Percentiles rank a stretch among this genome's conserved stretches.
phyloP scores from a whole-genome alignment of 495 filamentous ascomycete species.

The Neurospora sp. region DNA sequence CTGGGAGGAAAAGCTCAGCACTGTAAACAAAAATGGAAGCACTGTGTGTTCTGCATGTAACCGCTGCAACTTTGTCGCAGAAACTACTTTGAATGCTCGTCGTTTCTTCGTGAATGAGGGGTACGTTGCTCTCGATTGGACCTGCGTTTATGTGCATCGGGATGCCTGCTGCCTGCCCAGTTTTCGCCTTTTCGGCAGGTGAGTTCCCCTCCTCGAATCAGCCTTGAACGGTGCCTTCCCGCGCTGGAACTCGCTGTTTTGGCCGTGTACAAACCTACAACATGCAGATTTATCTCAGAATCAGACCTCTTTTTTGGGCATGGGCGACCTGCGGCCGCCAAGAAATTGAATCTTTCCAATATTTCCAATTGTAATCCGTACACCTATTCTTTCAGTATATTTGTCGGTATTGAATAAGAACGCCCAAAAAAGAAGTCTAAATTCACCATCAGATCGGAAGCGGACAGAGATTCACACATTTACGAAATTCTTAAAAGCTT shows the following conservation, averaged over 20 bases:
- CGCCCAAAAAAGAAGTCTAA: no score
- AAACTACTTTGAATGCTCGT: not conserved
- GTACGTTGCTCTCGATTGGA: not conserved
- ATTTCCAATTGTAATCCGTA: no score
- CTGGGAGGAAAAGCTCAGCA: not conserved
- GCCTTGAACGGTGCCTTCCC: not conserved
- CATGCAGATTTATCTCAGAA: not conserved
- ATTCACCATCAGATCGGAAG: no score
- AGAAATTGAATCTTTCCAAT: no score
- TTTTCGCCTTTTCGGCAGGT: not conserved
- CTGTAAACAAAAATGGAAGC: not conserved
- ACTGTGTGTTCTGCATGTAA: not conserved
- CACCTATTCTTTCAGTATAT: no score
- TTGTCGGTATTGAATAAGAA: no score
- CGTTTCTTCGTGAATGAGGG: not conserved
- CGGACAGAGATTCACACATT: no score
- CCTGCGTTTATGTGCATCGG: not conserved
- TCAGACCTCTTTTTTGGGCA: no score
- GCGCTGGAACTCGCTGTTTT: not conserved
- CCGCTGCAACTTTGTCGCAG: not conserved
- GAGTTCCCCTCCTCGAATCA: not conserved
- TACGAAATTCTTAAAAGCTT: no score
- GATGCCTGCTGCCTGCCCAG: not conserved
- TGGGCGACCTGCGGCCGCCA: no score
- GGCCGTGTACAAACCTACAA: not conserved